A percentile compares a stretch with the other conserved stretches of the same genome.
phyloP scores from a whole-genome alignment of 2,329 filamentous ascomycete species.

The Alternaria postmessia region DNA sequence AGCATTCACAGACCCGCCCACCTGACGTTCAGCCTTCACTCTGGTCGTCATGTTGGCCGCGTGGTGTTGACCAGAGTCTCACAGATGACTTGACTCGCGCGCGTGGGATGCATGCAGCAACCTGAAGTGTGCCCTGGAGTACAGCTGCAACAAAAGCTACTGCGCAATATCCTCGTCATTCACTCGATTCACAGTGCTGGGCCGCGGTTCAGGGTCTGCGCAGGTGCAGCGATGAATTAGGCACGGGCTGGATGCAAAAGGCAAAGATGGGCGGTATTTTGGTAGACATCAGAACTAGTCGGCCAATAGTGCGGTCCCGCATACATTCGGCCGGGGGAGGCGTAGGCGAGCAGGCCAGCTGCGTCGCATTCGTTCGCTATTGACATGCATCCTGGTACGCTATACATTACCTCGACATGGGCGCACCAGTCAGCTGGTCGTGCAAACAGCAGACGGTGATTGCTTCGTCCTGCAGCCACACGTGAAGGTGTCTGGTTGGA shows the following conservation, averaged over 20 bases:
- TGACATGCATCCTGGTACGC: slow-evolving; percentile 5
- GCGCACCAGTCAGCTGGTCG: neutral
- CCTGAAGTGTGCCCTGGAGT: neutral
- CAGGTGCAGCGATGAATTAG: neutral
- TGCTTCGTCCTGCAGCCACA: neutral
- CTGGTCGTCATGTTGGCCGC: neutral
- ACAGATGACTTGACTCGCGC: slow-evolving; percentile 13
- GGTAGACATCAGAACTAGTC: slow-evolving; percentile 10
- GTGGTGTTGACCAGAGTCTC: slow-evolving; percentile 2
- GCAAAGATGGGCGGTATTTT: slow-evolving; percentile 6
- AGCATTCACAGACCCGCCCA: neutral
- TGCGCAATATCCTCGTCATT: slow-evolving; percentile 3
- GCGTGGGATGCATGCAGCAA: slow-evolving; percentile 1
- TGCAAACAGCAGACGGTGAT: neutral
- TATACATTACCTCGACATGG: neutral
- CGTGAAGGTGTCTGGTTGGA: neutral
- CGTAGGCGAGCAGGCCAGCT: slow-evolving; percentile 5
- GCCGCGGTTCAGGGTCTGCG: slow-evolving; percentile 3
- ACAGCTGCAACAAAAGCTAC: neutral
- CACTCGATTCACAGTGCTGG: neutral
- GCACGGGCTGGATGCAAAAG: neutral
- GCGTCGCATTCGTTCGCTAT: neutral
- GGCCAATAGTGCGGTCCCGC: slow-evolving; percentile 18
- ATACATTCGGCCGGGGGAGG: neutral
- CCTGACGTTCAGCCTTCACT: slow-evolving; percentile 8